phyloP scores from a whole-genome alignment of 306 rosid genomes.

The Glycine soja region DNA sequence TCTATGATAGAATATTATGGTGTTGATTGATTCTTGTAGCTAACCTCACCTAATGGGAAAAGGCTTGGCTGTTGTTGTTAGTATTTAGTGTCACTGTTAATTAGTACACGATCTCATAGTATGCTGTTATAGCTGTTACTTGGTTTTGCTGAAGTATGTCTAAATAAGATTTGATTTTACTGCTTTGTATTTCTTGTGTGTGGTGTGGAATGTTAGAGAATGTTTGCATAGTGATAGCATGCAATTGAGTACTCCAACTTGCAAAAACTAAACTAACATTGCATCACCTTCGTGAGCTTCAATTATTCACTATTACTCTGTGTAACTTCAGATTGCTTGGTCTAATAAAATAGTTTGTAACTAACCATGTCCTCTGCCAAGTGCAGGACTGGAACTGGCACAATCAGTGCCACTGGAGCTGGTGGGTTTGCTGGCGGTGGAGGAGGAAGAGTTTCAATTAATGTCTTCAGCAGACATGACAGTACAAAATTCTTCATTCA shows the following conservation, averaged over 20 bases:
- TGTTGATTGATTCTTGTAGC: too few species aligned
- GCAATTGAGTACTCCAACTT: constrained; percentile 23
- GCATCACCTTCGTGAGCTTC: constrained; percentile 18
- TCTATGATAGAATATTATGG: too few species aligned
- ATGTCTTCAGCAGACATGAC: constrained; percentile 89
- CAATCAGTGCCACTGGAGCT: constrained; percentile 84
- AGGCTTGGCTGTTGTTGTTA: too few species aligned
- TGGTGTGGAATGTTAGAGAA: constrained; percentile 23
- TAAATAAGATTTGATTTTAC: constrained; percentile 6
- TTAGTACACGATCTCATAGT: too few species aligned
- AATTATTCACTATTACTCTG: constrained; percentile 33
- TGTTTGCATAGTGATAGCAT: constrained; percentile 6
- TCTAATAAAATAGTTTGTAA: constrained; percentile 46
- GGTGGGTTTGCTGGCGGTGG: constrained; percentile 97
- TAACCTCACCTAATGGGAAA: too few species aligned
- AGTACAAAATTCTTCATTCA: constrained; percentile 66
- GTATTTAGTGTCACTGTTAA: too few species aligned
- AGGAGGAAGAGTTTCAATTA: constrained; percentile 89
- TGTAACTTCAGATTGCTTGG: constrained; percentile 44
- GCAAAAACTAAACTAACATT: constrained; percentile 7
- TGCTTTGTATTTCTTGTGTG: constrained; percentile 15
- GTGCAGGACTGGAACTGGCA: constrained; percentile 94
- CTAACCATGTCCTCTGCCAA: constrained; percentile 55
- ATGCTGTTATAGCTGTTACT: too few species aligned
- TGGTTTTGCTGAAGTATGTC: too few species aligned